Conservation (phyloP, 2,329 filamentous ascomycete species). For the Botrytis fabae region DNA sequence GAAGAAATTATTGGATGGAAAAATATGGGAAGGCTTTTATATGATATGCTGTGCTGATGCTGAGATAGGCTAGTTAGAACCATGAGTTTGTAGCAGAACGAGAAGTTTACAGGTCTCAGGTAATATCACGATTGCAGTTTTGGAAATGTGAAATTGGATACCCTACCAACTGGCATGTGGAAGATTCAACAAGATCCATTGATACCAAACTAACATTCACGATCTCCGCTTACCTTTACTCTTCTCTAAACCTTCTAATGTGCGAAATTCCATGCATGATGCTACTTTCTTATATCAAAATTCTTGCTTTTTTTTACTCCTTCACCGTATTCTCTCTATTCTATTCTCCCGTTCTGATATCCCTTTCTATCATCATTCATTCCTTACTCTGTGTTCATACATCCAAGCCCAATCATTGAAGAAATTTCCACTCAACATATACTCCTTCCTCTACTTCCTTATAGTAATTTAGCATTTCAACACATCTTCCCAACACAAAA, state of each 20-base stretch:
- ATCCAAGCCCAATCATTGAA: too few species aligned
- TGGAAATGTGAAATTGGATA: neutral
- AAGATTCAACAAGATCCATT: neutral
- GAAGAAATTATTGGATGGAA: neutral
- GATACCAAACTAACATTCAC: neutral
- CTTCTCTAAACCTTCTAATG: neutral
- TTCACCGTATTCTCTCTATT: neutral
- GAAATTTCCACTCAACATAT: too few species aligned
- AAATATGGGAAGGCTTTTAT: neutral
- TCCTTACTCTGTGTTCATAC: too few species aligned
- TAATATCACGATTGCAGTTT: neutral
- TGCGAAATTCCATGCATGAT: neutral
- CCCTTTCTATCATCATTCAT: neutral
- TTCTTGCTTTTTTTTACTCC: accelerated
- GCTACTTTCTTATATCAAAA: too few species aligned
- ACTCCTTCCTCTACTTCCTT: too few species aligned
- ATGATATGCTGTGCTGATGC: too few species aligned
- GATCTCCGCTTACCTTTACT: too few species aligned
- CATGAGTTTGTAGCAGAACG: neutral
- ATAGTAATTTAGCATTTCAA: too few species aligned
- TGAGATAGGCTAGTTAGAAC: neutral
- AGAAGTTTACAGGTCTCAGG: neutral
- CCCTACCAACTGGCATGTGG: neutral
- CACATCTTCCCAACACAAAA: too few species aligned
- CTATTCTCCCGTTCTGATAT: neutral